Base-by-base conservation (phyloP, 1,284 basidiomycete genomes). In the Boletellus deceptivus region DNA sequence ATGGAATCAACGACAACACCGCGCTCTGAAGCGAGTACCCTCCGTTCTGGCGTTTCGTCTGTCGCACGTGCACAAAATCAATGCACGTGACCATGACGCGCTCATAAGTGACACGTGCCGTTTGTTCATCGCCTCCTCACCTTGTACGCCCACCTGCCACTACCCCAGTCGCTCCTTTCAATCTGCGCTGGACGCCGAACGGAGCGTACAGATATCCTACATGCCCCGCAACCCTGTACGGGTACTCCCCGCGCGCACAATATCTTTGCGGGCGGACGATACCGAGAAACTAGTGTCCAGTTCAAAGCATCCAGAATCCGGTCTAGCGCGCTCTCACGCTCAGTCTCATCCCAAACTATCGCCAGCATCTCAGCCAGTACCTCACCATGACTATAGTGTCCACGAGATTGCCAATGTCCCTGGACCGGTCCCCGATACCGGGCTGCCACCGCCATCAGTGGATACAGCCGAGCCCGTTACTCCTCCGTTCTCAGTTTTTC, bases 361-460 rank as follows among this genome's bases (percentile, higher is more conserved):
- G 8, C 49, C 49, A 6, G 43, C 39, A 6, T 51, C 61, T 35
- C 51, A 50, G 22, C 40, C 51, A 20, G 38, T 37, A 18, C 43
- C 56, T 16, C 51, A 65, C 36, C 50, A 52, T 22, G 63, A 68
- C 45, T 69, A 68, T 27, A 60, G 56, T 20, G 55, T 24, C 29
- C 66, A 72, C 40, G 68, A 74, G 50, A 65, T 73, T 33, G 74
- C 75, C 31, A 67, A 74, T 24, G 70, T 83, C 41, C 81, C 82
- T n/a, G 73, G 75, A 56, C 81, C 82, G 46, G 71, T 76, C 40
- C 80, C 82, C 29, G 77, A 81, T 46, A 75, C 74, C 25, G 76
- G 75, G 37, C 18, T 65, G 25, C 53, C 65, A 46, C 53, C 61
- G 36, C 54, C 62, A 8, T 59, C 55, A 41, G 48, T 38, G 39